These are phyloP conservation scores for Mucor racemosus DNA, from an alignment of 371 early-diverging fungal genomes.

Conservation along the genomic window DNA sequence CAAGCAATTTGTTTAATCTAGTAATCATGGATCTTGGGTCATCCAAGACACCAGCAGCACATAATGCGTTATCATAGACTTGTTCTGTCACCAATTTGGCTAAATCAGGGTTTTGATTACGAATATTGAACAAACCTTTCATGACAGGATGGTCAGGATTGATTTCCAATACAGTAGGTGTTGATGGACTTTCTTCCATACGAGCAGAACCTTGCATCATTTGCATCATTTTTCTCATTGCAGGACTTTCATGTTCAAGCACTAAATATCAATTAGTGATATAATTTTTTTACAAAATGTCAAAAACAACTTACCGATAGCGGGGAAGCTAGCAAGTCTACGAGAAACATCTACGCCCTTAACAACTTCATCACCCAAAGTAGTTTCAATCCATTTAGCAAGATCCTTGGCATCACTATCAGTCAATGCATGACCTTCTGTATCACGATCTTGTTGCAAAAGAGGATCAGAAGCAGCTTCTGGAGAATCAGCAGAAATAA, in stretches of 20 bases:
- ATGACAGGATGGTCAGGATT: constrained; percentile 85
- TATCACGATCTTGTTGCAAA: constrained; percentile 46
- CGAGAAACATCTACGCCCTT: constrained; percentile 73
- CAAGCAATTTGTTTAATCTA: constrained; percentile 73
- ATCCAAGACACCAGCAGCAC: constrained; percentile 81
- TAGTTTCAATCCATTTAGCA: constrained; percentile 69
- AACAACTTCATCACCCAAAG: constrained; percentile 65
- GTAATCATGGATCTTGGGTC: constrained; percentile 80
- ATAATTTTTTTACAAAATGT: neutral
- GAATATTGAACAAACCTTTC: constrained; percentile 65
- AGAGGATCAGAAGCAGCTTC: constrained; percentile 60
- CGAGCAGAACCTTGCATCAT: constrained; percentile 78
- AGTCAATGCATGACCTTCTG: constrained; percentile 34
- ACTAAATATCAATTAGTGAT: constrained; percentile 36
- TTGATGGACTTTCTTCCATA: constrained; percentile 55
- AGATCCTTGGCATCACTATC: constrained; percentile 65
- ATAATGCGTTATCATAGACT: constrained; percentile 75
- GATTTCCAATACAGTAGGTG: constrained; percentile 78
- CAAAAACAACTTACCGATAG: constrained; percentile 54
- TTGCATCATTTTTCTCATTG: constrained; percentile 75
- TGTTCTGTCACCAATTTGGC: constrained; percentile 71
- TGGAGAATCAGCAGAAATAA: constrained; percentile 84
- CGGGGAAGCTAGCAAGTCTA: constrained; percentile 74
- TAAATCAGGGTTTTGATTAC: constrained; percentile 62
- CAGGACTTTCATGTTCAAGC: constrained; percentile 77